These are phyloP conservation scores for Starmerella khaoyaiensis DNA, from an alignment of 805 yeast genomes.

Conservation along the genomic window DNA sequence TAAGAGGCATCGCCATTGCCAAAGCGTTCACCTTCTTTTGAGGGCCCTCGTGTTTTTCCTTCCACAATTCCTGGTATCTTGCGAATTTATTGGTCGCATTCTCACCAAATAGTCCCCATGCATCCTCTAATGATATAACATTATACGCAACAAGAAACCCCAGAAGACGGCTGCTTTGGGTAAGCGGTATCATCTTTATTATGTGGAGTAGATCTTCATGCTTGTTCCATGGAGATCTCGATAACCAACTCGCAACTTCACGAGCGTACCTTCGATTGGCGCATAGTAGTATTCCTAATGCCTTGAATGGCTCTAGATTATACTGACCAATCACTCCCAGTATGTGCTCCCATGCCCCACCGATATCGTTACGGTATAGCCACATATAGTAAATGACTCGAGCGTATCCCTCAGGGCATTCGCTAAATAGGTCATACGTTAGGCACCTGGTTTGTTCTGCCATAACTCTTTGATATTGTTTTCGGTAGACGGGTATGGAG, in stretches of 20 bases:
- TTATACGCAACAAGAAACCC: slow-evolving; percentile 6
- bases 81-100: slow-evolving; percentile 3
- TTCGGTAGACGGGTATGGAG: slow-evolving; percentile 4
- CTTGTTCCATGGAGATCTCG: slow-evolving; percentile 1
- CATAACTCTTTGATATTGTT: slow-evolving; percentile 11
- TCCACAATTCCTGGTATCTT: slow-evolving; percentile 1
- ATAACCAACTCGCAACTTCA: slow-evolving; percentile 2
- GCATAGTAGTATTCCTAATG: no score
- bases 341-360: slow-evolving; percentile 1
- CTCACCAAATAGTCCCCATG: slow-evolving; percentile 3
- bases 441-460: slow-evolving; percentile 12
- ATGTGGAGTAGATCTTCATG: slow-evolving; percentile 9
- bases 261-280: no score
- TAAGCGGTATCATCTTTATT: slow-evolving; percentile 2
- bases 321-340: slow-evolving; percentile 7
- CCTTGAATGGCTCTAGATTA: slow-evolving; percentile 15
- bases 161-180: neutral
- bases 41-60: neutral
- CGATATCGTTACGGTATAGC: neutral
- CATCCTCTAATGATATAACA: slow-evolving; percentile 4
- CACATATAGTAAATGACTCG: neutral
- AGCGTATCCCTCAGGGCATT: slow-evolving; percentile 6
- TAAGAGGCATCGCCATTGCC: slow-evolving; percentile 16
- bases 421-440: slow-evolving; percentile 13
- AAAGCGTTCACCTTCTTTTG: slow-evolving; percentile 9